Evolutionary conservation across 306 rosid genomes (phyloP), one percentile per base, ranked within the genome.

Genomic region (Senna tora): DNA sequence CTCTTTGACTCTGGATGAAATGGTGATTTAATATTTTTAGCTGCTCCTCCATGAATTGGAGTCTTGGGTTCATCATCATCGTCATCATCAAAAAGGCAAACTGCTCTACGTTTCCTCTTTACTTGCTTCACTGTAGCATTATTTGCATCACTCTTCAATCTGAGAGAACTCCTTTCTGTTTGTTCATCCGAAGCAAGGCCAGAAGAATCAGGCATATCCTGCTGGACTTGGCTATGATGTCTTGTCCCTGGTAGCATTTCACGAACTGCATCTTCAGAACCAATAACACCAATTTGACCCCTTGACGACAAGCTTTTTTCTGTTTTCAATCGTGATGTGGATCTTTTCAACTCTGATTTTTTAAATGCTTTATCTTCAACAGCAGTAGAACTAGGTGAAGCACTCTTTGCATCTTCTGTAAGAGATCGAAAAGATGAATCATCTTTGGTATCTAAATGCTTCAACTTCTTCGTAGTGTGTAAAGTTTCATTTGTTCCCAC

Each of bases 21-120:
- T 25, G 75, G 75, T 3, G 88, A 80, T 75, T 82, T 87, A 9
- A 81, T 45, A 79, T 51, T 84, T 78, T 82, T 80, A 25, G 87
- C 82, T 77, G 88, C 85, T 61, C 96, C 98, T 80, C 96, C 97
- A 74, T 91, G 93, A 79, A 95, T 81, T 11, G 96, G 99, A 76
- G 99, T 95, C 82, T 89, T 95, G 16, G 96, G 93, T 73, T 83
- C 77, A 0, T 85, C 97, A 9, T 86, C 96, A 11, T 89, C 90
- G 0, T 85, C 90, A 0, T 87, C 90, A 36, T 83, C 96, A 67
- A 61, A 82, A 50, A 95, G 83, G 84, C 99, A 72, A 75, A 95
- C 97, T 74, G 96, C 97, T 78, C 95, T 86, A 45, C 96, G 84
- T 60, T 84, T 95, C 78, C 65, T 89, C 57, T 77, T 86, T 8